Evolutionary conservation across 228 moss, liverwort and hornwort species (phyloP).

Genomic region (Sphagnum fallax): DNA sequence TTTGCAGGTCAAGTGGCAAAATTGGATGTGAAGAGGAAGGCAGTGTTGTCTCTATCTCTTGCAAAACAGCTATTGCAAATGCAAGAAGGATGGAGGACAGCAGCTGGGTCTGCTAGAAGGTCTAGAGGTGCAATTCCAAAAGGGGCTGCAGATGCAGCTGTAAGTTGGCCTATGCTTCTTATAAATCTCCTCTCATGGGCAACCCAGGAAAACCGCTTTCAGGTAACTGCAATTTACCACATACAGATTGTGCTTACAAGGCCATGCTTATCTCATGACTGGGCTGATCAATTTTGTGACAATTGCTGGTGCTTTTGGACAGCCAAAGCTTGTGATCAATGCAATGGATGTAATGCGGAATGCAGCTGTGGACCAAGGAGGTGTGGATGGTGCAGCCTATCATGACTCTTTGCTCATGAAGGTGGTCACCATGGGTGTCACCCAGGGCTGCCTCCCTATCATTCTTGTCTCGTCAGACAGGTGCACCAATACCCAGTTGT

Average conservation of each 20-base stretch:
- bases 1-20: slow-evolving; percentile 18
- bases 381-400: slow-evolving; percentile 57
- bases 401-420: slow-evolving; percentile 79
- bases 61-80: slow-evolving; percentile 45
- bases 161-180: slow-evolving; percentile 59
- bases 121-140: slow-evolving; percentile 32
- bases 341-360: slow-evolving; percentile 77
- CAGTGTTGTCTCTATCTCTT: slow-evolving; percentile 32
- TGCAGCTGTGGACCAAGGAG: slow-evolving; percentile 42
- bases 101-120: slow-evolving; percentile 32
- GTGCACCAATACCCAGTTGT: slow-evolving; percentile 15
- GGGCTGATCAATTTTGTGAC: background rate
- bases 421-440: slow-evolving; percentile 42
- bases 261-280: background rate
- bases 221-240: slow-evolving; percentile 29
- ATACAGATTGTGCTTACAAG: background rate
- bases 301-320: slow-evolving; percentile 34
- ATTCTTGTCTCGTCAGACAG: slow-evolving; percentile 84
- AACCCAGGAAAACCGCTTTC: slow-evolving; percentile 69
- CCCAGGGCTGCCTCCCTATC: slow-evolving; percentile 70
- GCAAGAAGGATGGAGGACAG: slow-evolving; percentile 41
- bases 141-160: slow-evolving; percentile 42
- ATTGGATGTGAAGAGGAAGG: slow-evolving; percentile 25
- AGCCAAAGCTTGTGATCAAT: slow-evolving; percentile 90
- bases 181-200: slow-evolving; percentile 66